Base-by-base conservation (phyloP, 164 flowering plant species). In the Vitis rotundifolia region DNA sequence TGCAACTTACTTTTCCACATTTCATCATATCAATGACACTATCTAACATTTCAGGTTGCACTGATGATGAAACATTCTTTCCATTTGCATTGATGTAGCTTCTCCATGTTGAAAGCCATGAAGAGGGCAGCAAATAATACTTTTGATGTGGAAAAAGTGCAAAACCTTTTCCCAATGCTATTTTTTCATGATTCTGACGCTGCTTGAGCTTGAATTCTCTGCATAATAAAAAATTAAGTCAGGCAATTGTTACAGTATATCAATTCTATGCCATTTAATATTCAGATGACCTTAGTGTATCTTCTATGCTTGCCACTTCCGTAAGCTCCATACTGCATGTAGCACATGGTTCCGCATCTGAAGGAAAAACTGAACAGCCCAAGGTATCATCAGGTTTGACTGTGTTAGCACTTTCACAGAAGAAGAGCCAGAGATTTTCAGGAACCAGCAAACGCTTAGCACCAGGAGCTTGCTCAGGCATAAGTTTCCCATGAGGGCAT, bases 41-140 rank as follows among this genome's bases (percentile, higher is more conserved):
- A 71, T 77, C 85, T 75, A 95, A 80, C 29, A 75, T 61, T 71
- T 91, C 97, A 70, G 96, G 97, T 79, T 89, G 86, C 22, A 62
- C 81, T 60, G 84, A 63, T 63, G 85, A 79, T n/a, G 88, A 79
- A 47, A 69, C 65, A 76, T 77, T 88, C 78, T 88, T 95, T 54
- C 90, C 89, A 80, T 84, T 85, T 37, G 89, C 80, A 75, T 75
- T 84, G 12, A 89, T 66, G 72, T 86, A 95, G 79, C 73, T 86
- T 79, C 84, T 90, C 99, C 99, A 95, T 62, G 79, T 85, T 67
- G 84, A 68, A 65, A 95, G 72, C 99, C 99, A 95, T 49, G 86
- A 84, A 51, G 97, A 84, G 19, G 99, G 99, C 72, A 95, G 70
- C 78, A 95, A 79, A 76, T 82, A 93, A 80, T 95, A 93, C 70